Evolutionary conservation across 2,329 filamentous ascomycete species (phyloP).

Genomic region (Colletotrichum spaethianum): DNA sequence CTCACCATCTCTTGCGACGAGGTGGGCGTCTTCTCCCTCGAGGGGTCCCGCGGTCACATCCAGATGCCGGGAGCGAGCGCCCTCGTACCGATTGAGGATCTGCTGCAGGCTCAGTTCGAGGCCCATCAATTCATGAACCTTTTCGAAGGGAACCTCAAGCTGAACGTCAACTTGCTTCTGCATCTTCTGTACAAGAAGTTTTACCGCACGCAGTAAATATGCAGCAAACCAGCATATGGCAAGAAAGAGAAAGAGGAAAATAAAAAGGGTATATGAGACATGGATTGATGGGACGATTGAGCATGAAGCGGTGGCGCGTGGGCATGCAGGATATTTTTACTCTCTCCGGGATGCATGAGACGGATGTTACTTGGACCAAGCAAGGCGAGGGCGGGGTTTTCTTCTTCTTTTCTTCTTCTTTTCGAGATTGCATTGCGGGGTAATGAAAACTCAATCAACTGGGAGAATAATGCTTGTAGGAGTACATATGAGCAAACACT

Average conservation of each 20-base stretch:
- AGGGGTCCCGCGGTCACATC: conserved; percentile 91
- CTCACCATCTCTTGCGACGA: conserved; percentile 95
- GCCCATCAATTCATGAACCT: conserved; percentile 96
- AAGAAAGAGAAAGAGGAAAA: conserved; percentile 1
- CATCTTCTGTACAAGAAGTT: conserved; percentile 99
- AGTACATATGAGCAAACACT: conserved; percentile 31
- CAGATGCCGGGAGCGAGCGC: conserved; percentile 96
- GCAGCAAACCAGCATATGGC: conserved; percentile 1
- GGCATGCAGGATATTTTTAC: conserved; percentile 33
- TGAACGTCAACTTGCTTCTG: conserved; percentile 97
- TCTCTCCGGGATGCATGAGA: conserved; percentile 25
- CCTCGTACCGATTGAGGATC: conserved; percentile 89
- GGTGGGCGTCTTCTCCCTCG: conserved; percentile 93
- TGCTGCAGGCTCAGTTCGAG: conserved; percentile 97
- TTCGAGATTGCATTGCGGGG: conserved; percentile 37
- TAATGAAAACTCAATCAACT: conserved; percentile 26
- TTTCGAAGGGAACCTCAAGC: conserved; percentile 86
- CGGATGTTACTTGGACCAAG: conserved; percentile 32
- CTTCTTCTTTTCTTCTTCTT: not conserved
- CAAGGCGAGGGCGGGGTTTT: conserved; percentile 35
- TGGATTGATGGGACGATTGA: conserved; percentile 33
- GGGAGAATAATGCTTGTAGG: conserved; percentile 28
- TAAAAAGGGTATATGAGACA: conserved; percentile 26
- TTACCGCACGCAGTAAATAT: conserved; percentile 77
- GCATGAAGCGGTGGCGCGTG: conserved; percentile 24